Conservation (phyloP, 2,329 filamentous ascomycete species). For the Aspergillus sp. region DNA sequence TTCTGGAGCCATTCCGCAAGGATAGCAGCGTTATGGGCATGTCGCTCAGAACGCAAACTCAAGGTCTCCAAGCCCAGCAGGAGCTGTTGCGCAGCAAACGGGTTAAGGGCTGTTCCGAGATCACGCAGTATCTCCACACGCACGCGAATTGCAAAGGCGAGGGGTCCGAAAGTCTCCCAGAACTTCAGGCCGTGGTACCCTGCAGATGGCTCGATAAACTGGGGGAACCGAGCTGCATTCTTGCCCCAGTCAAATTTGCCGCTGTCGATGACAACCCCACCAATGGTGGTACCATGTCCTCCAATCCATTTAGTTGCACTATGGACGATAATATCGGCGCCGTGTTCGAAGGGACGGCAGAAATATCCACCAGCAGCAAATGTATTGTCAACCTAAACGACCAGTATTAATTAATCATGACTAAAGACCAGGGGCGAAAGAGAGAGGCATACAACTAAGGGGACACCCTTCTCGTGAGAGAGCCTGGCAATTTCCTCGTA, state of each 20-base stretch:
- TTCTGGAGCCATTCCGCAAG: slow-evolving; percentile 76
- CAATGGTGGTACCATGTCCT: slow-evolving; percentile 87
- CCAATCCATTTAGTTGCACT: slow-evolving; percentile 97
- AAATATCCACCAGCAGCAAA: slow-evolving; percentile 92
- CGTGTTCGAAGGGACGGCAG: slow-evolving; percentile 75
- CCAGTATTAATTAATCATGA: neutral
- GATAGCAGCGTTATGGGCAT: slow-evolving; percentile 72
- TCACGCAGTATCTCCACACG: slow-evolving; percentile 88
- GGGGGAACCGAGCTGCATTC: slow-evolving; percentile 75
- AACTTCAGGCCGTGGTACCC: slow-evolving; percentile 92
- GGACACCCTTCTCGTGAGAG: slow-evolving; percentile 63
- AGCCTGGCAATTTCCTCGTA: slow-evolving; percentile 77
- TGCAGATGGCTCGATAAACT: slow-evolving; percentile 76
- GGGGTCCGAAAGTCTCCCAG: slow-evolving; percentile 78
- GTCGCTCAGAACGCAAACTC: slow-evolving; percentile 74
- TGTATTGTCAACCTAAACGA: slow-evolving; percentile 74
- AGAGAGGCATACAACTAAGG: slow-evolving; percentile 47
- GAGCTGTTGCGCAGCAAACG: slow-evolving; percentile 88
- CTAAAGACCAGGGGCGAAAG: neutral
- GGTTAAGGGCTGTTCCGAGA: slow-evolving; percentile 71
- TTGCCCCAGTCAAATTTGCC: slow-evolving; percentile 93
- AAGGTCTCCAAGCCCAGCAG: slow-evolving; percentile 84
- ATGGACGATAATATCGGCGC: slow-evolving; percentile 89
- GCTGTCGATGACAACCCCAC: slow-evolving; percentile 74
- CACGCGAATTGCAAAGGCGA: slow-evolving; percentile 78